phyloP scores from a whole-genome alignment of 2,329 filamentous ascomycete species.

The Colletotrichum kahawae region DNA sequence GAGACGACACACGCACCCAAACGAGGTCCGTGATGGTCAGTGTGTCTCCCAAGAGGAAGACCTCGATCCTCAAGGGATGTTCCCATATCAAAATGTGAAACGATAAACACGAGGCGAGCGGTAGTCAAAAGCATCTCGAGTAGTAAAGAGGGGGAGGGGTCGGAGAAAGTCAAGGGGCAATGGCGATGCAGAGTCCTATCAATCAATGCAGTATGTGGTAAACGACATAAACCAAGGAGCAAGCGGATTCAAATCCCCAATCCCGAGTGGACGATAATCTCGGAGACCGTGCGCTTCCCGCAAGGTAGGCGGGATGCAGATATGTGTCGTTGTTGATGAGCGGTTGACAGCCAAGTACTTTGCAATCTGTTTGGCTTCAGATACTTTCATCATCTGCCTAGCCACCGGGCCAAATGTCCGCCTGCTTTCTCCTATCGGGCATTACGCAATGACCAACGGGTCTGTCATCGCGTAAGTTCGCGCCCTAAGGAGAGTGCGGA shows the following conservation, averaged over 20 bases:
- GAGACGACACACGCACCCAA: constrained; percentile 3
- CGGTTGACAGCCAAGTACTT: background rate
- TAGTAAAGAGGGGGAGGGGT: background rate
- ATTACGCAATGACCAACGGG: background rate
- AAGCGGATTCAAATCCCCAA: background rate
- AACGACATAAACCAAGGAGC: background rate
- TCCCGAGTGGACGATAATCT: background rate
- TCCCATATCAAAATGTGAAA: background rate
- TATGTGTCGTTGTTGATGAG: background rate
- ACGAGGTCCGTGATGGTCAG: background rate
- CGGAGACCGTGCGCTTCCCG: background rate
- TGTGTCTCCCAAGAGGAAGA: background rate
- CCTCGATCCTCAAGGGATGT: background rate
- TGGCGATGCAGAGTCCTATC: background rate
- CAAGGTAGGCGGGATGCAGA: background rate
- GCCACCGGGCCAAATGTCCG: background rate
- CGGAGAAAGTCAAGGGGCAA: background rate
- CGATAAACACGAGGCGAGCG: background rate
- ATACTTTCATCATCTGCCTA: background rate
- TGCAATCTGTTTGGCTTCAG: background rate
- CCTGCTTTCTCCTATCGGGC: background rate
- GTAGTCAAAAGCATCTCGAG: background rate
- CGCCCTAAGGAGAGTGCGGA: background rate
- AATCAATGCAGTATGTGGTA: background rate
- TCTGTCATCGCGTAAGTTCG: constrained; percentile 2